Evolutionary conservation across 495 filamentous ascomycete genomes (phyloP).

Genomic region (Aspergillus biplanus): DNA sequence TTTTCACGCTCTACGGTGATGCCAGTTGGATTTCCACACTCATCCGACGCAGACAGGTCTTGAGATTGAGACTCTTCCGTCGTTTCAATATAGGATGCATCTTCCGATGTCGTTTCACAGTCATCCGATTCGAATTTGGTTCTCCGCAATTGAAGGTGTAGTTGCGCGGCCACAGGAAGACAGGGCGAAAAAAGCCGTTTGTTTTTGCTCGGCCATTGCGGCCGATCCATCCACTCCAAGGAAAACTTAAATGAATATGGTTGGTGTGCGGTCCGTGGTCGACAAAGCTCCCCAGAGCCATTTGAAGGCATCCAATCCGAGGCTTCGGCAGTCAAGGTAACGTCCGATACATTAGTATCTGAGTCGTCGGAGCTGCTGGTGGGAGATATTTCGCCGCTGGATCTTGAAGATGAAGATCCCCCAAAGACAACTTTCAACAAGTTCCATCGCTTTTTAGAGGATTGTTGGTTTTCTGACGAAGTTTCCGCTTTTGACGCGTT

Average conservation of each 20-base stretch:
- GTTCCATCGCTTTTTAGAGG: slow-evolving; percentile 67
- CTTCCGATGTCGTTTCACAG: slow-evolving; percentile 35
- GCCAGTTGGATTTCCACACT: slow-evolving; percentile 20
- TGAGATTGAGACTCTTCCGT: slow-evolving; percentile 21
- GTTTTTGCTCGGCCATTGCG: slow-evolving; percentile 55
- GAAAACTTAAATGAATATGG: slow-evolving; percentile 78
- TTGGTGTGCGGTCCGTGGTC: slow-evolving; percentile 55
- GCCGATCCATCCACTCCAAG: slow-evolving; percentile 71
- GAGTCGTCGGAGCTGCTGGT: slow-evolving; percentile 47
- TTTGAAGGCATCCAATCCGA: slow-evolving; percentile 31
- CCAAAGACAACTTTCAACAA: slow-evolving; percentile 71
- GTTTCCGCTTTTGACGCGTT: slow-evolving; percentile 38
- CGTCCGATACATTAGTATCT: slow-evolving; percentile 35
- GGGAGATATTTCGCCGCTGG: slow-evolving; percentile 33
- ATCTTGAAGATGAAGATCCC: slow-evolving; percentile 31
- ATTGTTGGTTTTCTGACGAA: slow-evolving; percentile 27
- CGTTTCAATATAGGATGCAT: slow-evolving; percentile 22
- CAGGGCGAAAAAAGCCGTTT: slow-evolving; percentile 71
- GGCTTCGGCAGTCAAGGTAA: slow-evolving; percentile 31
- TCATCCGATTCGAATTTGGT: slow-evolving; percentile 32
- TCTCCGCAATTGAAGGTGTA: slow-evolving; percentile 45
- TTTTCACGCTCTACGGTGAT: slow-evolving; percentile 18
- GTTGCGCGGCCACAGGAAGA: slow-evolving; percentile 69
- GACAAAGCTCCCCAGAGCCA: slow-evolving; percentile 32
- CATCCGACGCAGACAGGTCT: slow-evolving; percentile 11